Evolutionary conservation across 331 rosid species (phyloP).

Genomic region (Rosa hybrid): DNA sequence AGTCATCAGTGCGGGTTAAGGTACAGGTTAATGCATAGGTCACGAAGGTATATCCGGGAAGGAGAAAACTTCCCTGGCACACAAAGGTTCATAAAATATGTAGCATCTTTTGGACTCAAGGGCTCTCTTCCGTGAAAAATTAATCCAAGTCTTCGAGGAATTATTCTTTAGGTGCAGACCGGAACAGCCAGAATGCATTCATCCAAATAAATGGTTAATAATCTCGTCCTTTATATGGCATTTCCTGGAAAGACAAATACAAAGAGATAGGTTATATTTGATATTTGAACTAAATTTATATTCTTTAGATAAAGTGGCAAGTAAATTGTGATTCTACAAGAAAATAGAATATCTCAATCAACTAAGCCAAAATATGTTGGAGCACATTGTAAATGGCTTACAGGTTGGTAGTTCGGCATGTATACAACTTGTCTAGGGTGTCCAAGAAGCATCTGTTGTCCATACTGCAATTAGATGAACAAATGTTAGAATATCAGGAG

Average conservation of each 20-base stretch:
- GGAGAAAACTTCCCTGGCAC: slow-evolving; percentile 26
- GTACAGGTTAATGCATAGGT: slow-evolving; percentile 20
- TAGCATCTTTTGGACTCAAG: slow-evolving; percentile 10
- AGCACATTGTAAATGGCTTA: slow-evolving; percentile 48
- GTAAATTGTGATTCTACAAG: background rate
- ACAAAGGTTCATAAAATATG: slow-evolving; percentile 11
- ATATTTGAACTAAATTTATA: no score
- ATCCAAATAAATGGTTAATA: slow-evolving; percentile 46
- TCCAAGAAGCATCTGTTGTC: slow-evolving; percentile 68
- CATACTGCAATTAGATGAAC: slow-evolving; percentile 64
- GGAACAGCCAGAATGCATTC: slow-evolving; percentile 28
- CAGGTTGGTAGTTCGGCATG: slow-evolving; percentile 80
- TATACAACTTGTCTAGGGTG: slow-evolving; percentile 84
- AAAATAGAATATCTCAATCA: background rate
- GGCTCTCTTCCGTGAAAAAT: slow-evolving; percentile 18
- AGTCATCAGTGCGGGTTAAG: background rate
- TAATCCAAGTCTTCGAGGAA: slow-evolving; percentile 18
- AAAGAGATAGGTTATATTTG: background rate
- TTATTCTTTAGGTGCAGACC: slow-evolving; percentile 49
- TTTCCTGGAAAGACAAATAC: slow-evolving; percentile 59
- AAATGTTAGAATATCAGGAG: slow-evolving; percentile 24
- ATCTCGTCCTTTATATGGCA: slow-evolving; percentile 78
- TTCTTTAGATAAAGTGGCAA: background rate
- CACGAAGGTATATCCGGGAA: slow-evolving; percentile 16
- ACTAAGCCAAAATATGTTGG: background rate